Base-by-base conservation (phyloP, 495 filamentous ascomycete genomes). In the Trichocladium antarcticum region DNA sequence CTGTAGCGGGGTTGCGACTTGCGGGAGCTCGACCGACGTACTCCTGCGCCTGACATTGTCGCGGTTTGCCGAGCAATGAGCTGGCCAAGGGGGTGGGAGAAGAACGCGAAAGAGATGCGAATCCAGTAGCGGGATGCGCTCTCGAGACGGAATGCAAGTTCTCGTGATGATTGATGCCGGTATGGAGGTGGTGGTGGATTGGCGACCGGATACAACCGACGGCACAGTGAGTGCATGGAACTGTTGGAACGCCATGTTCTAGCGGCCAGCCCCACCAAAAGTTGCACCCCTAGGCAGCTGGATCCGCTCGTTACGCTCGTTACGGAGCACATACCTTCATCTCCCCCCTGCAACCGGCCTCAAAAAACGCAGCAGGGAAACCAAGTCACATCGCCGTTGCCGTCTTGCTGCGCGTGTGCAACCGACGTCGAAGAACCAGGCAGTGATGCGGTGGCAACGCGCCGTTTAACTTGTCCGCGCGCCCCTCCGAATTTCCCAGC, bases 41-140 rank as follows among this genome's bases (percentile, higher is more conserved):
- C 78, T 61, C 58, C 70, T 57, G 75, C 74, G 64, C 79, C 79
- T 42, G 78, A 81, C 78, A 82, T 82, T 41, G 49, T 71, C 57
- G 57, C 45, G 42, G 39, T 22, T 54, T n/a, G 11, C 22, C 37
- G 20, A 46, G 14, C 31, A 16, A 14, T n/a, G 6, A 11, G 1
- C 1, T 22, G n/a, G n/a, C 7, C 15, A 29, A 14, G 27, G 15
- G 0, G 16, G 2, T 20, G 37, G n/a, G 6, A n/a, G 17, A 43
- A 45, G 36, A 37, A 20, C 15, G 14, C 28, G 38, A 54, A 16
- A 15, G 5, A 24, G 15, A 27, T 4, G 14, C 34, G 1, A 20
- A 5, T 27, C 24, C 3, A 27, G 24, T 4, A 27, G 24, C 3
- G 3, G 24, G 8, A 3, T 27, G 24, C 8, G 24, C 8, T 27